Conservation (phyloP, 2,329 filamentous ascomycete species). For the Xylariaceae sp. region DNA sequence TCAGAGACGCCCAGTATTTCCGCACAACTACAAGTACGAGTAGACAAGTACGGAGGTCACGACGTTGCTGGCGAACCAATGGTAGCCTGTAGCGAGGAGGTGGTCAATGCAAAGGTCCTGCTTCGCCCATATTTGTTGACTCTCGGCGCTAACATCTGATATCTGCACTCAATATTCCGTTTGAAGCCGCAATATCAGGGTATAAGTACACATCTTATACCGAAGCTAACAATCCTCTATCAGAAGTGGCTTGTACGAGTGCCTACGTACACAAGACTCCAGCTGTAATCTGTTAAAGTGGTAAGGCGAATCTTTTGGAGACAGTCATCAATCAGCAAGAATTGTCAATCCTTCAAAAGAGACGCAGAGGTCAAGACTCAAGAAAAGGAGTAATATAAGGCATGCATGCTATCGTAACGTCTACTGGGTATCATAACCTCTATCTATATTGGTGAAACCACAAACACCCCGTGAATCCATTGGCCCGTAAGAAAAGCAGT, state of each 20-base stretch:
- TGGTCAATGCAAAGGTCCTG: not conserved
- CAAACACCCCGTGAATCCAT: not conserved
- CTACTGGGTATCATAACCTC: conserved; percentile 15
- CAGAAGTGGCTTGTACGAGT: no score
- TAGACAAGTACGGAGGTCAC: not conserved
- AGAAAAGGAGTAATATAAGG: not conserved
- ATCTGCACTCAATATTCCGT: no score
- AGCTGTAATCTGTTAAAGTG: no score
- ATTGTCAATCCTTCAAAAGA: not conserved
- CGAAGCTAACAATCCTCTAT: no score
- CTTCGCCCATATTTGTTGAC: not conserved
- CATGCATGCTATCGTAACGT: not conserved
- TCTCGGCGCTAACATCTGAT: not conserved
- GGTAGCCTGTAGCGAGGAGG: not conserved
- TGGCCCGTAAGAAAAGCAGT: not conserved
- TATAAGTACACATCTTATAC: not conserved
- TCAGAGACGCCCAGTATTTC: not conserved
- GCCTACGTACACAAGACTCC: no score
- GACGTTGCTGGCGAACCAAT: not conserved
- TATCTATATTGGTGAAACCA: conserved; percentile 3
- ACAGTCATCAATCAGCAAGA: not conserved
- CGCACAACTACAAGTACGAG: not conserved
- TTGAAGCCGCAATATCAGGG: not conserved
- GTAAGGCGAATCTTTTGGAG: no score
- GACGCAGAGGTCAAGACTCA: not conserved